Conservation (phyloP, 805 yeast genomes). For the Wickerhamiella kurtzmanii region DNA sequence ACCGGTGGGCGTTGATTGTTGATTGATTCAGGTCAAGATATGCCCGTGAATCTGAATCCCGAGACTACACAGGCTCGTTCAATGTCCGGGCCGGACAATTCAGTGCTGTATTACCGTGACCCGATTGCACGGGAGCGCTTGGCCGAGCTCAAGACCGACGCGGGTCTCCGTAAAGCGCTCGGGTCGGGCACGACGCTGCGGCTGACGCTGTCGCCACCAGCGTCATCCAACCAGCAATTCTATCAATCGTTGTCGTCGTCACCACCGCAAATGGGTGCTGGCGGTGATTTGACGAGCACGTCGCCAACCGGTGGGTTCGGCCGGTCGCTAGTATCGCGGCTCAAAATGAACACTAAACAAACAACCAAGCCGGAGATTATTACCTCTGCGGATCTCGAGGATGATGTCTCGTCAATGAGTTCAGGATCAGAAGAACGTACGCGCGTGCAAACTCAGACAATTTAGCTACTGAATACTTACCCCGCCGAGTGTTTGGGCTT, state of each 20-base stretch:
- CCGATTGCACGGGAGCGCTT: neutral
- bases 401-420: neutral
- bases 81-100: neutral
- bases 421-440: neutral
- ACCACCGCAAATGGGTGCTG: neutral
- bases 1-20: too few species aligned
- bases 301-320: neutral
- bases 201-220: constrained; percentile 2
- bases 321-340: neutral
- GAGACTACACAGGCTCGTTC: neutral
- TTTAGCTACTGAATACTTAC: neutral
- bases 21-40: too few species aligned
- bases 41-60: too few species aligned
- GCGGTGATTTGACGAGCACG: neutral
- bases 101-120: constrained; percentile 1
- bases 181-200: neutral
- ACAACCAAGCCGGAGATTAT: neutral
- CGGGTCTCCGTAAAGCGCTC: neutral
- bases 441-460: neutral
- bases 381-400: neutral
- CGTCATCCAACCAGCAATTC: neutral
- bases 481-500: too few species aligned
- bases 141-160: neutral
- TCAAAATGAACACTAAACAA: neutral
- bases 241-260: neutral